Percentiles rank a stretch among this genome's conserved stretches.
Conservation (phyloP, 176 grass and related monocot species). For the Tillandsia fasciculata region DNA sequence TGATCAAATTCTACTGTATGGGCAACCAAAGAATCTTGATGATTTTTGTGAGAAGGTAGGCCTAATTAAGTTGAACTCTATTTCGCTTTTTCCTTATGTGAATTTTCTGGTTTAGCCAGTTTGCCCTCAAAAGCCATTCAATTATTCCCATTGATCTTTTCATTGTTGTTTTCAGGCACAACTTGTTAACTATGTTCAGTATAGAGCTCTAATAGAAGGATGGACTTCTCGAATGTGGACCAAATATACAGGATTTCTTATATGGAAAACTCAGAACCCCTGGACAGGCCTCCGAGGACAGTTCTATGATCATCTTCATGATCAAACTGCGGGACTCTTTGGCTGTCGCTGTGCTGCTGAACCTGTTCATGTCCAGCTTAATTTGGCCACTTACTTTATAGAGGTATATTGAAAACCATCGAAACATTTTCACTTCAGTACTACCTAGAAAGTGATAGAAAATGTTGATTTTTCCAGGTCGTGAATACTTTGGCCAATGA, state of each 20-base stretch:
- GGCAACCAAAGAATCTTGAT: slow-evolving; percentile 59
- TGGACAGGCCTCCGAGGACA: slow-evolving; percentile 94
- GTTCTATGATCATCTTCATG: slow-evolving; percentile 92
- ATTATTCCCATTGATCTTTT: neutral
- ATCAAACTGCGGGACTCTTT: slow-evolving; percentile 91
- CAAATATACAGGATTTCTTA: slow-evolving; percentile 86
- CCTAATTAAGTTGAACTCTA: neutral
- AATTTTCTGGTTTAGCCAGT: neutral
- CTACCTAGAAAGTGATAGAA: slow-evolving; percentile 14
- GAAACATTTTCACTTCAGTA: neutral
- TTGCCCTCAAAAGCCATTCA: too few species aligned
- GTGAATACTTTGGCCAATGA: slow-evolving; percentile 69
- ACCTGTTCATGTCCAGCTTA: slow-evolving; percentile 84
- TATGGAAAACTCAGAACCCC: slow-evolving; percentile 97
- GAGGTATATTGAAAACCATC: slow-evolving; percentile 46
- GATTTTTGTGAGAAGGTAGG: slow-evolving; percentile 92
- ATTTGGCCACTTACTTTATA: slow-evolving; percentile 70
- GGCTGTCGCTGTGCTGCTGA: slow-evolving; percentile 78
- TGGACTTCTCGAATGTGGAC: slow-evolving; percentile 98
- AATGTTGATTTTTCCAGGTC: slow-evolving; percentile 32
- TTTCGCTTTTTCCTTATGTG: slow-evolving; percentile 5
- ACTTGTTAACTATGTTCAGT: slow-evolving; percentile 87
- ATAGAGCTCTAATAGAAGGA: slow-evolving; percentile 92
- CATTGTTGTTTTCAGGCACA: slow-evolving; percentile 52
- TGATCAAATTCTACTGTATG: slow-evolving; percentile 82